Base-by-base conservation (phyloP, 1,139 yeast genomes). In the Arxiozyma slooffiae region DNA sequence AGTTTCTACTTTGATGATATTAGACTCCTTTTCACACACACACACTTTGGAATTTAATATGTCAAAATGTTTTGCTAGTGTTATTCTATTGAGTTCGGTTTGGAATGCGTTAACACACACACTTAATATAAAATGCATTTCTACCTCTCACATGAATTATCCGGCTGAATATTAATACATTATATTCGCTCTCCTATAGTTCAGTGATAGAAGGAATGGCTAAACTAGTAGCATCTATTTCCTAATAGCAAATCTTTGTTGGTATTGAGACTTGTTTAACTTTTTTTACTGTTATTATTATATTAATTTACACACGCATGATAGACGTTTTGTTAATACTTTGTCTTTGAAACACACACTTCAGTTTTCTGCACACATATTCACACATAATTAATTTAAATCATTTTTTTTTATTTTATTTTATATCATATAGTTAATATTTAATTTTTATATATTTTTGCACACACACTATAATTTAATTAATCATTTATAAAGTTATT, bases 401-500 rank as follows among this genome's bases (percentile, higher is more conserved):
- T 37, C 22, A 41, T 48, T 44, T 48, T n/a, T n/a, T n/a, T n/a
- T n/a, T n/a, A 47, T 46, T 52, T 50, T 49, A 48, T 48, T 53
- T 56, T 52, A 44, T 46, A 47, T 52, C 49, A 48, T 47, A 47
- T 52, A 52, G 48, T 53, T 56, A 50, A 55, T 55, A 51, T 55
- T 55, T 57, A 54, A 54, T 53, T 52, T 42, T 55, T 57, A 53
- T 55, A 55, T 57, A 57, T 53, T 51, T 57, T 55, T 56, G 54
- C 60, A 55, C 59, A 57, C 58, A 54, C 54, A n/a, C n/a, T n/a
- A n/a, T 57, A 57, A 55, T 55, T 53, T 52, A 57, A 30, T 30
- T 30, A 30, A 54, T 54, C 56, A 53, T 52, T 51, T 51, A 37
- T 49, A 53, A 50, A 44, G 37, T 39, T 48, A 34, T 49, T 48